A percentile compares a stretch with the other conserved stretches of the same genome.
phyloP scores from a whole-genome alignment of 345 rosid species.

The Hibiscus trionum region DNA sequence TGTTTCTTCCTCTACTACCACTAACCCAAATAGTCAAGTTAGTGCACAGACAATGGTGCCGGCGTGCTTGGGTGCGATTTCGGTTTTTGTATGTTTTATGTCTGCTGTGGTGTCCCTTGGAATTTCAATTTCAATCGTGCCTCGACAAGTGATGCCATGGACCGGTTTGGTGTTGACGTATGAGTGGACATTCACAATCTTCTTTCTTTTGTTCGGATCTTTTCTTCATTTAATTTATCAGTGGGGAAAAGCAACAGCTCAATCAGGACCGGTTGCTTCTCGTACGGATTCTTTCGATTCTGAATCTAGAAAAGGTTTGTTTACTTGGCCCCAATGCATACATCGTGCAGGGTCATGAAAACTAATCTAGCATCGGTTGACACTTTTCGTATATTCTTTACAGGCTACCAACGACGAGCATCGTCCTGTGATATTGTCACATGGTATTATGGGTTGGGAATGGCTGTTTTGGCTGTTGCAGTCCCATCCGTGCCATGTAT shows the following conservation, averaged over 20 bases:
- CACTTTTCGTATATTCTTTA: slow-evolving; percentile 3
- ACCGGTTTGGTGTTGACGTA: background rate
- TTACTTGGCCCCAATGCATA: background rate
- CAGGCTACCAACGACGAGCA: slow-evolving; percentile 67
- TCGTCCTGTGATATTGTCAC: slow-evolving; percentile 39
- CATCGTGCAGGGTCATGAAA: background rate
- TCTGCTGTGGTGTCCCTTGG: background rate
- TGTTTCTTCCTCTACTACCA: background rate
- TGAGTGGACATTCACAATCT: background rate
- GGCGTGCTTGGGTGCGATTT: background rate
- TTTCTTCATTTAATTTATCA: slow-evolving; percentile 16
- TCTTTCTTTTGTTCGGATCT: background rate
- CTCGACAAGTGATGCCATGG: slow-evolving; percentile 1
- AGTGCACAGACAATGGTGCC: background rate
- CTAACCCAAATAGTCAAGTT: background rate
- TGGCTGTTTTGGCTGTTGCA: background rate
- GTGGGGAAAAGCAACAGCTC: slow-evolving; percentile 55
- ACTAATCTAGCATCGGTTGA: background rate
- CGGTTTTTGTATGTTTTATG: background rate
- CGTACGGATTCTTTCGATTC: slow-evolving; percentile 37
- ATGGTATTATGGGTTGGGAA: background rate
- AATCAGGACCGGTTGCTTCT: slow-evolving; percentile 34
- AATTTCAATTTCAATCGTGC: background rate
- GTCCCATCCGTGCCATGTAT: slow-evolving; percentile 66
- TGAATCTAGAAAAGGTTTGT: slow-evolving; percentile 76